Evolutionary conservation across 2,329 filamentous ascomycete genomes (phyloP), one percentile per base, ranked within the genome.

Genomic region (Arthrobotrys iridis): DNA sequence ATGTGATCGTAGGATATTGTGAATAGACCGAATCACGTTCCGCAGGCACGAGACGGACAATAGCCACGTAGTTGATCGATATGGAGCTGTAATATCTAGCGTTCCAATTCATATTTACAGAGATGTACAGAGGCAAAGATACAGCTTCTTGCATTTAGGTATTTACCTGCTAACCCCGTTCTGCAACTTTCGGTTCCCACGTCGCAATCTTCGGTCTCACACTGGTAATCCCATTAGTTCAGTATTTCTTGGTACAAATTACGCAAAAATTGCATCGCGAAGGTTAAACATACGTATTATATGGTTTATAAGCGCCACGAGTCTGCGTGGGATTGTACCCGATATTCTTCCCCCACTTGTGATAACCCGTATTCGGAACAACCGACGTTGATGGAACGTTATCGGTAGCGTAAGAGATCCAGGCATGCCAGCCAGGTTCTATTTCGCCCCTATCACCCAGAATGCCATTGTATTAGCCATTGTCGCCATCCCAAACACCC

Each of bases 341-440:
- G 18, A 55, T 40, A 13, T 57, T 46, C 11, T 64, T 20, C 24
- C 75, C 70, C 75, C 75, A 77, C 20, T 59, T 68, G 26, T 76
- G 64, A 15, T 55, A 62, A 13, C 71, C 71, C 5, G 59, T 57
- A 33, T 71, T 67, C n/a, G 59, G 76, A 28, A 66, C 58, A n/a
- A 64, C 41, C n/a, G 52, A 57, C 30, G 64, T 28, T 11, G 33
- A 82, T 20, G 95, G 95, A 37, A 94, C 89, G 83, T 91, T 91
- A 83, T 98, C 93, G 80, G 97, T 90, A 84, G 89, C 85, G 84
- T 99, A 98, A 78, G 93, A 93, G 79, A 99, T 93, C 95, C 95
- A 99, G 28, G 92, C 93, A 84, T 98, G 95, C 95, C 87, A 88
- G 83, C 94, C 92, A 58, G 94, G 93, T 84, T 98, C 94, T 80